phyloP scores from a whole-genome alignment of 2,329 filamentous ascomycete species.

The Escovopsis sp. region DNA sequence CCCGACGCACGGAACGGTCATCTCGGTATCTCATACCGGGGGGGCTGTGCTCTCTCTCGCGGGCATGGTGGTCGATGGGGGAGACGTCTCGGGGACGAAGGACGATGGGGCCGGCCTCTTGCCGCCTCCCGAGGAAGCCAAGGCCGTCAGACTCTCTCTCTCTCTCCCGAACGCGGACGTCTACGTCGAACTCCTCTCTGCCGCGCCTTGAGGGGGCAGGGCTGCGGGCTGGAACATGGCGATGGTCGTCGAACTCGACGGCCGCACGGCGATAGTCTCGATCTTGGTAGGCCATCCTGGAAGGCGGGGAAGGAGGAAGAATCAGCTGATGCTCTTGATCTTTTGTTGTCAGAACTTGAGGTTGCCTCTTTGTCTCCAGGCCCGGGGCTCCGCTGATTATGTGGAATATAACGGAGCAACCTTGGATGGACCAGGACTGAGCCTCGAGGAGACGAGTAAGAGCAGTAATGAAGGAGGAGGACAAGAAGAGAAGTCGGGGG shows the following conservation, averaged over 20 bases:
- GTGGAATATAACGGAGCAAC: not conserved
- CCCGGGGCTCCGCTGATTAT: not conserved
- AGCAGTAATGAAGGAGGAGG: conserved; percentile 1
- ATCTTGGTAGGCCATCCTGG: conserved; percentile 24
- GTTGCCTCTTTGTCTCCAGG: not conserved
- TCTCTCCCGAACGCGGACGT: conserved; percentile 28
- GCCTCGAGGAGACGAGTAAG: not conserved
- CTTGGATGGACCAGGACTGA: not conserved
- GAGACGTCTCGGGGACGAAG: conserved; percentile 41
- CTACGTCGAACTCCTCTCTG: conserved; percentile 21
- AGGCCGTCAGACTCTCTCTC: conserved; percentile 29
- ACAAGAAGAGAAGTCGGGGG: conserved; percentile 3
- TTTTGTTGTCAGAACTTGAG: not conserved
- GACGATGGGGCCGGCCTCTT: conserved; percentile 37
- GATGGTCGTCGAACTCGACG: conserved; percentile 12
- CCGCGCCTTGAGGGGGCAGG: conserved; percentile 16
- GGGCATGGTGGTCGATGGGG: conserved; percentile 34
- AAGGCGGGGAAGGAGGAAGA: not conserved
- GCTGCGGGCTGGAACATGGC: conserved; percentile 8
- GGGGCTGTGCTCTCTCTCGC: conserved; percentile 30
- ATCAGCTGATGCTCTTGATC: not conserved
- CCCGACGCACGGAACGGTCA: conserved; percentile 27
- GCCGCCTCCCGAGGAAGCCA: conserved; percentile 34
- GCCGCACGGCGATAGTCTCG: conserved; percentile 24
- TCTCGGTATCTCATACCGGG: conserved; percentile 23